phyloP scores from a whole-genome alignment of 2,329 filamentous ascomycete species.

The Cadophora luteo-olivacea region DNA sequence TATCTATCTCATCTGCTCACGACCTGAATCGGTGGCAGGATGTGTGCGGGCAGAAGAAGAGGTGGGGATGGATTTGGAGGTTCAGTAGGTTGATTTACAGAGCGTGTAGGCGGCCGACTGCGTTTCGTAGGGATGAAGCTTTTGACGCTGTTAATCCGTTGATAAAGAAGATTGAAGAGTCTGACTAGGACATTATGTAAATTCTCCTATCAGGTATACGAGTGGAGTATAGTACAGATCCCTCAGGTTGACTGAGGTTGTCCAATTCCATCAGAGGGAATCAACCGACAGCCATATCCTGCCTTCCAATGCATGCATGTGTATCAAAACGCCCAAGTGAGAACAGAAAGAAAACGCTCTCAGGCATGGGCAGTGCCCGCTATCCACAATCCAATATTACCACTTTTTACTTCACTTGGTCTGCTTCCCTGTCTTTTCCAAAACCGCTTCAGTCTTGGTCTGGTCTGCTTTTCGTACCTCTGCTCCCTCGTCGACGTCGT shows the following conservation, averaged over 20 bases:
- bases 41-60: too few relatives aligned
- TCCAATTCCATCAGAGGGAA: constrained; percentile 5
- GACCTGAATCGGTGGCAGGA: too few relatives aligned
- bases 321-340: constrained; percentile 16
- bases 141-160: neutral
- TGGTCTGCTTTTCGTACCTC: constrained; percentile 30
- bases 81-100: neutral
- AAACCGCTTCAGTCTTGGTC: constrained; percentile 25
- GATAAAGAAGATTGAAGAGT: neutral
- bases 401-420: constrained; percentile 20
- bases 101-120: neutral
- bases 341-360: constrained; percentile 6
- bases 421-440: constrained; percentile 25
- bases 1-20: too few relatives aligned
- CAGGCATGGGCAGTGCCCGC: neutral
- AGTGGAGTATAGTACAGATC: constrained; percentile 19
- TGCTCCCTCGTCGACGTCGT: constrained; percentile 27
- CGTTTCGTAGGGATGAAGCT: neutral
- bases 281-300: constrained; percentile 8
- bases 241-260: neutral
- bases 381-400: constrained; percentile 5
- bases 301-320: constrained; percentile 17
- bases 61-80: too few relatives aligned
- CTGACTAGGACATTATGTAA: constrained; percentile 8
- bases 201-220: constrained; percentile 15